These are phyloP conservation scores for Laetiporus sulphureus DNA, from an alignment of 1,284 basidiomycete species.

Conservation along the genomic window DNA sequence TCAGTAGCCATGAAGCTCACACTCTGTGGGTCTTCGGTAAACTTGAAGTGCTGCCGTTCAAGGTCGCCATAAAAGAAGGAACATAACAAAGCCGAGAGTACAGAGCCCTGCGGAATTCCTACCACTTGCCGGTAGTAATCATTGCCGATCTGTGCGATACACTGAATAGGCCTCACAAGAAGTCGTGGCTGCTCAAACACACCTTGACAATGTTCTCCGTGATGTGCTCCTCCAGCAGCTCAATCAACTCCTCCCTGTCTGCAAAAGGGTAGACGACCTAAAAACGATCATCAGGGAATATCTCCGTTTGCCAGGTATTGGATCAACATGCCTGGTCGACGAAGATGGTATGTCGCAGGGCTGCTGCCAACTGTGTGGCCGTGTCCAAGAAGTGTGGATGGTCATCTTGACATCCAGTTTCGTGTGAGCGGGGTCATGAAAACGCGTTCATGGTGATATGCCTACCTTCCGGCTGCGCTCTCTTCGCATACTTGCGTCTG, in stretches of 20 bases:
- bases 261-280: slow-evolving; percentile 57
- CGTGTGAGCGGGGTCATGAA: background rate
- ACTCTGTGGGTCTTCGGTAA: slow-evolving; percentile 51
- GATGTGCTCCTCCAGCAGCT: slow-evolving; percentile 84
- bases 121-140: slow-evolving; percentile 80
- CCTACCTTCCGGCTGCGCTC: slow-evolving; percentile 62
- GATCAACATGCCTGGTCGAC: slow-evolving; percentile 64
- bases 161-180: background rate
- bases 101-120: slow-evolving; percentile 95
- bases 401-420: slow-evolving; percentile 40
- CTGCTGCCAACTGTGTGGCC: slow-evolving; percentile 57
- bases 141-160: slow-evolving; percentile 54
- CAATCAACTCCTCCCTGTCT: slow-evolving; percentile 55
- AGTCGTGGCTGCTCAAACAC: slow-evolving; percentile 7
- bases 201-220: slow-evolving; percentile 89
- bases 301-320: background rate
- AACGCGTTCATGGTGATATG: background rate
- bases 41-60: slow-evolving; percentile 60
- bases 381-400: slow-evolving; percentile 67
- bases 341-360: slow-evolving; percentile 75
- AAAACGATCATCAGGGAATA: background rate
- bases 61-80: slow-evolving; percentile 93
- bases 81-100: slow-evolving; percentile 85
- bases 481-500: slow-evolving; percentile 49
- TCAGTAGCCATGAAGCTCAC: no score